Base-by-base conservation (phyloP, 768 basidiomycete genomes). In the Trametes maxima region DNA sequence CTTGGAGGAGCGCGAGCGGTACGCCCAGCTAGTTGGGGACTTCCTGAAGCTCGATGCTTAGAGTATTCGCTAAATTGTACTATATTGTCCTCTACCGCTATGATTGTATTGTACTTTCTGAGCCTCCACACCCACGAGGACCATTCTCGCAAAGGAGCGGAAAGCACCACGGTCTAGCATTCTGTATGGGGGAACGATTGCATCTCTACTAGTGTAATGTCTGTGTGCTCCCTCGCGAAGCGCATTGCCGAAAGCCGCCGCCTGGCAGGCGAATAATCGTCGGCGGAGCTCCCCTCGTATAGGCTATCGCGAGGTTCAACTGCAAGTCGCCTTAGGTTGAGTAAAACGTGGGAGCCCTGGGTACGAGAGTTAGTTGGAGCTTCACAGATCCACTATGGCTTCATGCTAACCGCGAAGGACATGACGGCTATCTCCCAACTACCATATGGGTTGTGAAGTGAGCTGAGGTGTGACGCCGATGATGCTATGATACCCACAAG, bases 1-100 rank as follows among this genome's bases (percentile, higher is more conserved):
- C 53, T 67, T 46, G 54, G 74, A 75, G 58, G 72, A 75, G 57
- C 59, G 73, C 8, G 69, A 70, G 33, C 43, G 54, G 37, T 72
- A 59, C 57, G 68, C 72, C 56, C 48, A 68, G 25, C 60, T 65
- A n/a, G 65, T 73, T 2, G 60, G 37, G 1, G 65, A 69, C 3
- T 74, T 74, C 51, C 45, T 71, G 45, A 33, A 33, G 8, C 28
- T 33, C 8, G 28, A 33, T 8, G 28, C 28, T 33, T 33, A 8
- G 8, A 3, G 28, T n/a, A n/a, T n/a, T n/a, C n/a, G n/a, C n/a
- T n/a, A n/a, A n/a, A 33, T 8, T 8, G 28, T 33, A 33, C 28
- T 33, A 33, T 8, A 8, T 33, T 33, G 28, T 8, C 28, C 28
- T 33, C 4, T 8, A 8, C 28, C 8, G 28, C 28, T 33, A 8